Percentiles rank a stretch among this genome's conserved stretches.
Conservation (phyloP, 208 protist species). For the Zelonia costaricensis region DNA sequence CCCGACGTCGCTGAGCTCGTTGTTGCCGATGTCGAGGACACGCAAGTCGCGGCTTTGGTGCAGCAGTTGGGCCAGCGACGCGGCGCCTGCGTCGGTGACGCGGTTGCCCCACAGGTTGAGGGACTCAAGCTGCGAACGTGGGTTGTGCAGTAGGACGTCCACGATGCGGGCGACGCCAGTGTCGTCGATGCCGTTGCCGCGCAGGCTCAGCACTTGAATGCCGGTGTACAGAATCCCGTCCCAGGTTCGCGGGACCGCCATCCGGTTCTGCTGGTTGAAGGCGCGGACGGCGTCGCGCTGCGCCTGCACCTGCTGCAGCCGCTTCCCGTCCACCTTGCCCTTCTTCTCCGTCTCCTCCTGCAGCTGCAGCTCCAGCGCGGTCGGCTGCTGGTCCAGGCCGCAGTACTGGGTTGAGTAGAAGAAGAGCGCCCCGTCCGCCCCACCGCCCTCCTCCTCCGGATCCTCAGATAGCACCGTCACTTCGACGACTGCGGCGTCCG, state of each 20-base stretch:
- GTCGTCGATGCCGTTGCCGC: conserved; percentile 84
- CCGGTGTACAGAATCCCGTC: conserved; percentile 72
- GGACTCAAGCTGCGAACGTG: conserved; percentile 66
- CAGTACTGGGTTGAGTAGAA: conserved; percentile 74
- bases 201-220: conserved; percentile 74
- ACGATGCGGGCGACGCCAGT: conserved; percentile 43
- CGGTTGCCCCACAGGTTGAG: conserved; percentile 90
- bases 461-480: not conserved
- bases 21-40: conserved; percentile 82
- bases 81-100: conserved; percentile 74
- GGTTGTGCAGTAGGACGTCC: conserved; percentile 46
- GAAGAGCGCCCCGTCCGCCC: conserved; percentile 33
- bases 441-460: conserved; percentile 8
- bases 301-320: conserved; percentile 68
- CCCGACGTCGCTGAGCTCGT: conserved; percentile 74
- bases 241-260: conserved; percentile 71
- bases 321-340: conserved; percentile 82
- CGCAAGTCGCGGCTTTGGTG: conserved; percentile 58
- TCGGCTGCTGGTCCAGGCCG: conserved; percentile 58
- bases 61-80: conserved; percentile 57
- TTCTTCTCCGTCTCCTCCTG: conserved; percentile 81
- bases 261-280: conserved; percentile 65
- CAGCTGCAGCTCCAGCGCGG: conserved; percentile 65
- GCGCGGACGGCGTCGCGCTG: conserved; percentile 64
- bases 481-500: no score